Base-by-base conservation (phyloP, 768 basidiomycete genomes). In the Mycena albidolilacea region DNA sequence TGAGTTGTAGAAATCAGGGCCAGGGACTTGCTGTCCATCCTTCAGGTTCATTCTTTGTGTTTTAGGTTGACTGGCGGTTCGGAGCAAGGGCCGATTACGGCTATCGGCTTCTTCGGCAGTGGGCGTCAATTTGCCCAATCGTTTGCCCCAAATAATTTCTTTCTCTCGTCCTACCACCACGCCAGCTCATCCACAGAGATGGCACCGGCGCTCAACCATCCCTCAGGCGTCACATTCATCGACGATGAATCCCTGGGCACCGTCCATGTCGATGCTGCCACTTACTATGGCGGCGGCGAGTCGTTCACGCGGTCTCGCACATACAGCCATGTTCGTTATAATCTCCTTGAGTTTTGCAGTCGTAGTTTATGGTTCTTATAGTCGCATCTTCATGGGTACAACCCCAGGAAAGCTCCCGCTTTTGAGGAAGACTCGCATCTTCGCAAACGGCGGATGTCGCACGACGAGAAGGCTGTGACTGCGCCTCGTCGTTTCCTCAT, bases 401-500 rank as follows among this genome's bases (percentile, higher is more conserved):
- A 90, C 75, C 93, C 93, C 11, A 92, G 91, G 78, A 89, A 90
- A 57, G 81, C 87, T 0, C 93, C 93, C 14, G 86, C 89, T 11
- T 95, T 97, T 80, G 88, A 94, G 69, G 92, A 95, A 58, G 94
- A 96, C 81, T 88, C 85, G 80, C 93, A 95, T 79, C 83, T 84
- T 62, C 87, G 94, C 39, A 86, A 92, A 63, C 89, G 97, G 59
- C 89, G 97, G 66, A 87, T 98, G 86, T 97, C 96, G 21, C 97
- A 98, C 80, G 97, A 98, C 80, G 96, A 97, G 84, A 94, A 95
- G 83, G 90, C 91, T 64, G 88, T 91, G 17, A 87, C 92, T 0
- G 92, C 89, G 0, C 95, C 96, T 4, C 87, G 97, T 54, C 92
- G 97, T 50, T 99, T 97, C 85, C 88, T 99, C 63, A 96, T 99